These are phyloP conservation scores for Phytophthora lateralis DNA, from an alignment of 352 stramenopile species.

Conservation along the genomic window DNA sequence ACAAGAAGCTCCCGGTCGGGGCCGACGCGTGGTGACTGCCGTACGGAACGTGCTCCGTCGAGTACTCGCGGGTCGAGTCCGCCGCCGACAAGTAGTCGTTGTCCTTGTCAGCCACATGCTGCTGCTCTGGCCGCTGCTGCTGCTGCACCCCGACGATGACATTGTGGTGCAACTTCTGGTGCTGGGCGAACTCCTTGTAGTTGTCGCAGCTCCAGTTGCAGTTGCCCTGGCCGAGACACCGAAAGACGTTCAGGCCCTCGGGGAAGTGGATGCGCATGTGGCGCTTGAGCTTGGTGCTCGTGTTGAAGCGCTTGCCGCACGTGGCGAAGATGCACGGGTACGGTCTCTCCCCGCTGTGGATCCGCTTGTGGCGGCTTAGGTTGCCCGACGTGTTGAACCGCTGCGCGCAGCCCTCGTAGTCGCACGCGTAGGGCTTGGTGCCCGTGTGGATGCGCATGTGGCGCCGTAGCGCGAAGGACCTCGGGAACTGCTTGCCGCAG, in stretches of 20 bases:
- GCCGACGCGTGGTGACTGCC: constrained; percentile 21
- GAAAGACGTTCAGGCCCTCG: constrained; percentile 76
- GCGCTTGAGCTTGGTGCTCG: constrained; percentile 87
- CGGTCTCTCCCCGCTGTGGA: constrained; percentile 82
- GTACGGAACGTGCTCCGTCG: constrained; percentile 22
- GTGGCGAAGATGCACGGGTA: constrained; percentile 80
- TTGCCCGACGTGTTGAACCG: constrained; percentile 90
- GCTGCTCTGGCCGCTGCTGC: constrained; percentile 15
- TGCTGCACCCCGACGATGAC: constrained; percentile 60
- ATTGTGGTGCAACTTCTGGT: constrained; percentile 80
- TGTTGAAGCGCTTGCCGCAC: constrained; percentile 89
- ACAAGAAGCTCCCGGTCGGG: constrained; percentile 44
- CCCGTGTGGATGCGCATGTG: constrained; percentile 88
- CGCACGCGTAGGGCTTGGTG: constrained; percentile 82
- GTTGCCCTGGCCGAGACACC: constrained; percentile 46
- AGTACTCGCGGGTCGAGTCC: constrained; percentile 32
- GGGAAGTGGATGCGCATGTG: constrained; percentile 90
- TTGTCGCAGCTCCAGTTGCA: constrained; percentile 80
- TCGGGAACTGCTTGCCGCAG: constrained; percentile 85
- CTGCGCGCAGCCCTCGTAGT: constrained; percentile 75
- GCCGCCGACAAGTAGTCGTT: constrained; percentile 49
- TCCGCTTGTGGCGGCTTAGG: constrained; percentile 87
- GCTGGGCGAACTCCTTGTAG: constrained; percentile 83
- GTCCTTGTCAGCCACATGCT: constrained; percentile 30
- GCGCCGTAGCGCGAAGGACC: constrained; percentile 81